Evolutionary conservation across 306 rosid genomes (phyloP).

Genomic region (Vicia villosa): DNA sequence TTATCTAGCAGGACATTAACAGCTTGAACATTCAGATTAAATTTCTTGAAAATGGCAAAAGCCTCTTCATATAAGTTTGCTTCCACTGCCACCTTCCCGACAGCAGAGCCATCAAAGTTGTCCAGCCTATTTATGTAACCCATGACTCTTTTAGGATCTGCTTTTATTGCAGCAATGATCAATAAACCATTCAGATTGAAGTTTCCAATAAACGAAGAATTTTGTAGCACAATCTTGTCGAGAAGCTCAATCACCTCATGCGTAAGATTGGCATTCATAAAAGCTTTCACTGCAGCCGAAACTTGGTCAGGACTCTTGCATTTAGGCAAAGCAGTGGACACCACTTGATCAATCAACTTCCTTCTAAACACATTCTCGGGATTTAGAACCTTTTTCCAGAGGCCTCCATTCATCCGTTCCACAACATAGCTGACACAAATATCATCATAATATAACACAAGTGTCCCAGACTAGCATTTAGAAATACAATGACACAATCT

Average conservation of each 20-base stretch:
- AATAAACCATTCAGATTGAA: slow-evolving; percentile 74
- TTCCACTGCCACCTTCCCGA: slow-evolving; percentile 93
- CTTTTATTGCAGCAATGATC: slow-evolving; percentile 80
- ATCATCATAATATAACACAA: slow-evolving; percentile 32
- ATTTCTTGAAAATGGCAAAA: slow-evolving; percentile 81
- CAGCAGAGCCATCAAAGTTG: slow-evolving; percentile 90
- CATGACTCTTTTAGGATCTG: slow-evolving; percentile 85
- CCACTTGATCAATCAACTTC: slow-evolving; percentile 89
- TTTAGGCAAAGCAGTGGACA: slow-evolving; percentile 93
- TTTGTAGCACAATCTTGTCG: slow-evolving; percentile 83
- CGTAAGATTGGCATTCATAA: slow-evolving; percentile 84
- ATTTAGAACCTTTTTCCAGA: slow-evolving; percentile 80
- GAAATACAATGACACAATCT: slow-evolving; percentile 7
- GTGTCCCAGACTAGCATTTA: not conserved
- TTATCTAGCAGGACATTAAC: slow-evolving; percentile 81
- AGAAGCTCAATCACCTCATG: slow-evolving; percentile 89
- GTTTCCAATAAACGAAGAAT: slow-evolving; percentile 84
- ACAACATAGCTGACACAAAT: slow-evolving; percentile 75
- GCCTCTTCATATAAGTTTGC: slow-evolving; percentile 89
- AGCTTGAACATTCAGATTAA: slow-evolving; percentile 89
- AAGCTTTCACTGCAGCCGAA: slow-evolving; percentile 92
- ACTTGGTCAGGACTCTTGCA: slow-evolving; percentile 97
- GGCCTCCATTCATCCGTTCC: slow-evolving; percentile 90
- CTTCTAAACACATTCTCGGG: slow-evolving; percentile 85
- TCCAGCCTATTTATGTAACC: slow-evolving; percentile 78